phyloP scores from a whole-genome alignment of 176 grass and related monocot species.

The Areca catechu region DNA sequence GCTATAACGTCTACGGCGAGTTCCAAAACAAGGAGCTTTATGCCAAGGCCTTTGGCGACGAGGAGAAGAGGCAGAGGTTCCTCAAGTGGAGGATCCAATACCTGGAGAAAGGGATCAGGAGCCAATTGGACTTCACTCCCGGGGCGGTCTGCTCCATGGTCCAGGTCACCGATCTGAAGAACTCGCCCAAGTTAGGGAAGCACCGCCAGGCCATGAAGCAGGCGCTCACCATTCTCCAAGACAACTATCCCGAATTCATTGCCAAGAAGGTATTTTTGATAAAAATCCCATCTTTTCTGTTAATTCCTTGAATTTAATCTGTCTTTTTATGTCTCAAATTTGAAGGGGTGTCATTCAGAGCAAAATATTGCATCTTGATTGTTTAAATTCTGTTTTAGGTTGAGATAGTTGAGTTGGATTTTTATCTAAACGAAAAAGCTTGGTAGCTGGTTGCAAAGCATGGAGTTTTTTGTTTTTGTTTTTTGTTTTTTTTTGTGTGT shows the following conservation, averaged over 20 bases:
- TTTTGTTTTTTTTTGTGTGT: no score
- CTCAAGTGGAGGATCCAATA: constrained; percentile 98
- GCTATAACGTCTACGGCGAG: constrained; percentile 91
- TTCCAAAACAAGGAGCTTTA: constrained; percentile 97
- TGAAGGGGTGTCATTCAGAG: no score
- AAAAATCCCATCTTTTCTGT: neutral
- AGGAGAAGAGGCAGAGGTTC: constrained; percentile 84
- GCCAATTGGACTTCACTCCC: constrained; percentile 68
- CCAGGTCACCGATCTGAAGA: constrained; percentile 95
- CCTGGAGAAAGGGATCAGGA: constrained; percentile 74
- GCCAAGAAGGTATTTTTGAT: constrained; percentile 71
- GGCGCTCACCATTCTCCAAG: constrained; percentile 75
- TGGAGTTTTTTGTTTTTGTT: no score
- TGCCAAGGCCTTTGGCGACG: constrained; percentile 87
- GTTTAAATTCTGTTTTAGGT: no score
- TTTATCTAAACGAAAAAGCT: no score
- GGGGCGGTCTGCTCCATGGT: constrained; percentile 82
- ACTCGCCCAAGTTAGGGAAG: constrained; percentile 85
- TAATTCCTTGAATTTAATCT: neutral
- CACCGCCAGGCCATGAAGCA: constrained; percentile 78
- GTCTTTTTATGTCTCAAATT: no score
- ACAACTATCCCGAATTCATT: constrained; percentile 97
- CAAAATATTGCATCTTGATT: no score
- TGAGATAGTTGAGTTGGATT: no score
- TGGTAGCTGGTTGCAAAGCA: no score